These are phyloP conservation scores for Penicillium riverlandense DNA, from an alignment of 495 filamentous ascomycete species.

Conservation along the genomic window DNA sequence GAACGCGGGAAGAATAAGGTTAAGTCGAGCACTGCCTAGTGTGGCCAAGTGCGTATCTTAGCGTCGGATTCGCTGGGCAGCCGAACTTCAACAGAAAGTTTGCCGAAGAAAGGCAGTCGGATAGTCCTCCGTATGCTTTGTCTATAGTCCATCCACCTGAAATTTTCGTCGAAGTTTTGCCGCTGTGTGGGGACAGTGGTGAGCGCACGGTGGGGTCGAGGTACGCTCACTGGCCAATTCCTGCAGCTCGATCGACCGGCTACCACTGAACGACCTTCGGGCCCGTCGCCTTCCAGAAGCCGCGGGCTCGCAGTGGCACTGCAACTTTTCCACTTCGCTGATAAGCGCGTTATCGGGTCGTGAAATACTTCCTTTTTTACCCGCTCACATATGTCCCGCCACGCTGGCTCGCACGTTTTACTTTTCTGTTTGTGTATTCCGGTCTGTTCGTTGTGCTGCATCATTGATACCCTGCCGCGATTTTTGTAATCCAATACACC, in stretches of 20 bases:
- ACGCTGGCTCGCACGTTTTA: background rate
- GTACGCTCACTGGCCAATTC: background rate
- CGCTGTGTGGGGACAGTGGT: background rate
- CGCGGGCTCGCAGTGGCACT: background rate
- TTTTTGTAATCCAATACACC: too few species aligned
- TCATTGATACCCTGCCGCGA: background rate
- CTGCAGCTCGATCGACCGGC: background rate
- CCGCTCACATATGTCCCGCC: background rate
- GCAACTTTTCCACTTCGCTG: background rate
- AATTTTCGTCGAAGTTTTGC: background rate
- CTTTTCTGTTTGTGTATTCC: background rate
- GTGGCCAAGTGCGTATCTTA: background rate
- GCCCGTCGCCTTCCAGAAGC: background rate
- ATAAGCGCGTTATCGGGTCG: background rate
- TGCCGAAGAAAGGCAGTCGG: too few species aligned
- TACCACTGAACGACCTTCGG: background rate
- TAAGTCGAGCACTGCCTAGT: background rate
- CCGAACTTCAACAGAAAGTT: background rate
- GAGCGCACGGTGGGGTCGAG: background rate
- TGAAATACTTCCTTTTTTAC: background rate
- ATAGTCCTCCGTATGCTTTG: too few species aligned
- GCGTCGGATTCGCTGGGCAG: background rate
- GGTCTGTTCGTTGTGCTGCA: background rate
- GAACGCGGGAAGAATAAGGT: background rate
- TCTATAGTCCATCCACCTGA: too few species aligned